Conservation (phyloP, 2,329 filamentous ascomycete genomes). For the Fusarium solani-melongenae region DNA sequence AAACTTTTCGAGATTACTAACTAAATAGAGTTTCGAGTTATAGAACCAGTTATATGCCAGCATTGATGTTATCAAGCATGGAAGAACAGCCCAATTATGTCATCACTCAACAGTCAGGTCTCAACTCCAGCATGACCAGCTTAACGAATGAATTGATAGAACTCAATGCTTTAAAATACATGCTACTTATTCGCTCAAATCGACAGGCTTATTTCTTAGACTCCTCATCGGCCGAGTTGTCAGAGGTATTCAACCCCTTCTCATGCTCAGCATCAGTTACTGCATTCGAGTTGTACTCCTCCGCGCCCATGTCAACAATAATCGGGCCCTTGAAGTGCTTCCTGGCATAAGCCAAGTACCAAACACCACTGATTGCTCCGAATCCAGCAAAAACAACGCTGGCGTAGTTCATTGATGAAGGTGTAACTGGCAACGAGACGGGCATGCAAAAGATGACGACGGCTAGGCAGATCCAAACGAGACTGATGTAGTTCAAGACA, state of each 20-base stretch:
- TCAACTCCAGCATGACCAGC: neutral
- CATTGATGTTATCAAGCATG: neutral
- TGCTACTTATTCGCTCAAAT: neutral
- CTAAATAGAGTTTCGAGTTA: neutral
- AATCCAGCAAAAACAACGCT: constrained; percentile 73
- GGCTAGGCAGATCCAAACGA: constrained; percentile 77
- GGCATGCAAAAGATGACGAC: constrained; percentile 83
- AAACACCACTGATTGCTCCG: constrained; percentile 65
- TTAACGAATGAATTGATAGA: neutral
- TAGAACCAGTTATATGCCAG: neutral
- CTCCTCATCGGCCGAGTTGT: constrained; percentile 26
- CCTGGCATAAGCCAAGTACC: constrained; percentile 72
- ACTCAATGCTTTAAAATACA: neutral
- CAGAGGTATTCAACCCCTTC: constrained; percentile 16
- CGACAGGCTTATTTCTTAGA: constrained; percentile 8
- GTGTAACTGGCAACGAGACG: constrained; percentile 65
- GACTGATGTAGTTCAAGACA: constrained; percentile 72
- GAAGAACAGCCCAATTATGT: neutral
- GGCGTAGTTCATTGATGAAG: constrained; percentile 72
- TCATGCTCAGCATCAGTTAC: constrained; percentile 13
- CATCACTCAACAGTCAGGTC: neutral
- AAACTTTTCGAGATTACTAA: neutral
- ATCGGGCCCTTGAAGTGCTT: constrained; percentile 71
- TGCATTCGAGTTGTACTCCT: constrained; percentile 9
- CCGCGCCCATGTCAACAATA: constrained; percentile 23